A percentile compares a stretch with the other conserved stretches of the same genome.
Evolutionary conservation across 805 yeast genomes (phyloP).

Genomic region (Kazachstania africana): DNA sequence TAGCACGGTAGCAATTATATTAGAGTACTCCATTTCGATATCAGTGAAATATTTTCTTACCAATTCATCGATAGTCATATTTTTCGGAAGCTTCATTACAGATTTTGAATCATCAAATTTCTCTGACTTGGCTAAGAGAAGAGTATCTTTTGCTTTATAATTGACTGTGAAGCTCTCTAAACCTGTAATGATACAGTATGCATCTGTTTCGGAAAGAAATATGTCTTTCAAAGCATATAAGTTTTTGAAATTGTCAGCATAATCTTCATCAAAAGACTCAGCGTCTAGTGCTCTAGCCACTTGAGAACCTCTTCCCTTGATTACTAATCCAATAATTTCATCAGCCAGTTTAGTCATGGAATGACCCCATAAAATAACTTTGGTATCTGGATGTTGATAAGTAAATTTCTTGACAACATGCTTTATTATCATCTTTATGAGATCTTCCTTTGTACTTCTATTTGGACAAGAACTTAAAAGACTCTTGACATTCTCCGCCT

Average conservation of each 20-base stretch:
- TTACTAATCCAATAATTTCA: conserved; percentile 64
- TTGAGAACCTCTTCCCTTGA: conserved; percentile 74
- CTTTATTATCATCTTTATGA: conserved; percentile 35
- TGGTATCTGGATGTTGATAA: conserved; percentile 32
- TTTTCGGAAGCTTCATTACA: conserved; percentile 30
- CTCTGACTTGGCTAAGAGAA: conserved; percentile 13
- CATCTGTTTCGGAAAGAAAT: conserved; percentile 51
- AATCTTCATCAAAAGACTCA: conserved; percentile 14
- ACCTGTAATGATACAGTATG: conserved; percentile 31
- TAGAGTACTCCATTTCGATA: conserved; percentile 71
- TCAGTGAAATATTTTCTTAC: conserved; percentile 58
- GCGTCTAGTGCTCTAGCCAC: conserved; percentile 44
- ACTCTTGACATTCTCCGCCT: conserved; percentile 2
- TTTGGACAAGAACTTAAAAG: conserved; percentile 26
- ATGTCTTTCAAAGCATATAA: conserved; percentile 70
- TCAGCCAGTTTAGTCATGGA: conserved; percentile 79
- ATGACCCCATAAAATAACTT: conserved; percentile 48
- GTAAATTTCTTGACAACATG: conserved; percentile 41
- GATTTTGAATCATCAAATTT: conserved; percentile 27
- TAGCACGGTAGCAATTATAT: conserved; percentile 85
- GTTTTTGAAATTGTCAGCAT: conserved; percentile 30
- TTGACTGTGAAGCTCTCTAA: conserved; percentile 27
- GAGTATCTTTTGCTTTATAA: conserved; percentile 10
- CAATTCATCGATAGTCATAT: conserved; percentile 73
- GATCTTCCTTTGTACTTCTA: conserved; percentile 57